Evolutionary conservation across 768 basidiomycete species (phyloP), one percentile per base, ranked within the genome.

Genomic region (Amanita rubescens): DNA sequence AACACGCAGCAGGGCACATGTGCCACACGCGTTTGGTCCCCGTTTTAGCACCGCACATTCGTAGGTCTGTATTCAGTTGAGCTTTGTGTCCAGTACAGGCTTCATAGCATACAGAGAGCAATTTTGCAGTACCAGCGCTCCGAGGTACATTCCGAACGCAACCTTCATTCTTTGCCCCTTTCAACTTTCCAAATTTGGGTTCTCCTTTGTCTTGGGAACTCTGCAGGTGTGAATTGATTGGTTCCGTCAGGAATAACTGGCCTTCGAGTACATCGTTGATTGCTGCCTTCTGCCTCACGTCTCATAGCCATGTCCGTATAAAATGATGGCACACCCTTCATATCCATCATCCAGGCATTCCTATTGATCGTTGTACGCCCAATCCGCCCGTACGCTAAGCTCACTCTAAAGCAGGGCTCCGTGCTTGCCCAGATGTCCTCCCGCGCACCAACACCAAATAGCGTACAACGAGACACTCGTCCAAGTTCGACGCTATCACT

Each of bases 111-210:
- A 32, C 22, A 34, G 14, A 32, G 34, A 34, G 35, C 12, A 34
- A 11, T 34, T 3, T 35, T 8, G 22, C 12, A 22, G 35, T 12
- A 6, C 19, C 24, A 39, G 49, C 37, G 22, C 14, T 20, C 20
- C 15, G 27, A 17, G 24, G 34, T 50, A 39, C 25, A 30, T 25
- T 27, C 27, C 44, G 32, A 53, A 22, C 25, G 15, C 6, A 33
- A 27, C 30, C 44, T 46, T 27, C 24, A 33, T 42, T 53, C 14
- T 35, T 35, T 3, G 19, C 43, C 30, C 66, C 73, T 74, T 78
- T 76, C 62, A 75, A 72, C 71, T 65, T 78, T 70, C 75, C 75
- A 67, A 68, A 74, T 76, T 64, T 71, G 72, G 76, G 67, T 59
- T 63, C 64, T 68, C 74, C 73, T 73, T 78, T 78, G 75, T 76